Percentiles rank a stretch among this genome's conserved stretches.
Evolutionary conservation across 108 stramenopile species (phyloP).

Genomic region (Epipyxis sp.): DNA sequence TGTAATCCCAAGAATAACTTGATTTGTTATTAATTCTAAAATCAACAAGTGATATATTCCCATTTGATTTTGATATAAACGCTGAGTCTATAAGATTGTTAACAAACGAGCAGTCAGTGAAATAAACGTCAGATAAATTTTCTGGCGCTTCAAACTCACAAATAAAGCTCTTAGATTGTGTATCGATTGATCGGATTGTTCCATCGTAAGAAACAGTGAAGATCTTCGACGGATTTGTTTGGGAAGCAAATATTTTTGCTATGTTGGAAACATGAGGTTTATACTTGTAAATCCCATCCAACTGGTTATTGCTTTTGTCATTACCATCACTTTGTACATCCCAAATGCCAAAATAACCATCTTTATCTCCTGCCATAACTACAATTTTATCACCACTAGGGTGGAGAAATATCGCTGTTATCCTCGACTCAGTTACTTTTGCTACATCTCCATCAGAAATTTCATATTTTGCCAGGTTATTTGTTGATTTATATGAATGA

Average conservation of each 20-base stretch:
- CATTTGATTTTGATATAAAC: conserved; percentile 12
- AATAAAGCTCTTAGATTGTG: neutral
- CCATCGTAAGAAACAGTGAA: conserved; percentile 33
- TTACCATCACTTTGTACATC: conserved; percentile 22
- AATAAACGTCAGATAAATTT: conserved; percentile 12
- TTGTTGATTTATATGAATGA: neutral
- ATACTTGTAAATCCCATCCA: conserved; percentile 5
- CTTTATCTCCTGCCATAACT: conserved; percentile 26
- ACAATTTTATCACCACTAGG: conserved; percentile 4
- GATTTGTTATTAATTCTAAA: neutral
- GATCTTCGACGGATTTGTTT: conserved; percentile 3
- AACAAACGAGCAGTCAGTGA: conserved; percentile 23
- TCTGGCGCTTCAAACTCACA: conserved; percentile 8
- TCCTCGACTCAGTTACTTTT: conserved; percentile 22
- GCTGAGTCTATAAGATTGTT: neutral
- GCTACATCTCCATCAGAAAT: conserved; percentile 6
- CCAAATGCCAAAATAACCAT: conserved; percentile 29
- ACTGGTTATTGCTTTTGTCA: neutral
- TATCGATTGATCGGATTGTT: conserved; percentile 27
- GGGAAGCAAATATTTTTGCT: neutral
- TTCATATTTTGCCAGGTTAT: neutral
- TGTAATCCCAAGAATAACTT: conserved; percentile 10
- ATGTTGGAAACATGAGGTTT: conserved; percentile 35
- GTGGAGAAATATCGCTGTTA: conserved; percentile 36
- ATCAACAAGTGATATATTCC: conserved; percentile 25